These are phyloP conservation scores for Hansenula anomala DNA, from an alignment of 1,139 yeast genomes.

Conservation along the genomic window DNA sequence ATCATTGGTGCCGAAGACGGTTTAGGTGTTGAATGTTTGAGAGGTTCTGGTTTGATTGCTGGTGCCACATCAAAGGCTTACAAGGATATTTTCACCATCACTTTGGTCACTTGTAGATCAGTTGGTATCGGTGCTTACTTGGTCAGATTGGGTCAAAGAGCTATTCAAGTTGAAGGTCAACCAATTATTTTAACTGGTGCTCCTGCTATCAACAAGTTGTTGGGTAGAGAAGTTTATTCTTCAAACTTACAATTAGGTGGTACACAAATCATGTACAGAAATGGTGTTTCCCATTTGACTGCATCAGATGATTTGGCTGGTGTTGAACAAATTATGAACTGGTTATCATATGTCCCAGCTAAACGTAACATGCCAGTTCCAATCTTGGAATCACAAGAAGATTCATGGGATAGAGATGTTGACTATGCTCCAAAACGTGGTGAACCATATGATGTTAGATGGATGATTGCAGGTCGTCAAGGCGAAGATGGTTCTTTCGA, in stretches of 20 bases:
- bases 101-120: conserved; percentile 95
- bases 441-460: conserved; percentile 86
- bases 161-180: conserved; percentile 97
- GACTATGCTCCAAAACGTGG: conserved; percentile 71
- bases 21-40: conserved; percentile 95
- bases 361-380: conserved; percentile 90
- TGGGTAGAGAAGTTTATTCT: conserved; percentile 95
- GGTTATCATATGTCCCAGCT: conserved; percentile 96
- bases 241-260: conserved; percentile 98
- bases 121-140: conserved; percentile 99
- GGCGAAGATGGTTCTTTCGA: conserved; percentile 66
- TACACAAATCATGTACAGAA: conserved; percentile 96
- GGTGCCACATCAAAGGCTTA: conserved; percentile 98
- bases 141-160: conserved; percentile 97
- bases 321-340: conserved; percentile 87
- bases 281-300: conserved; percentile 96
- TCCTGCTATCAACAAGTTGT: conserved; percentile 92
- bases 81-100: conserved; percentile 93
- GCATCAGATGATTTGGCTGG: conserved; percentile 96
- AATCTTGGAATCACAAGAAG: conserved; percentile 66
- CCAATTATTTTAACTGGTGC: conserved; percentile 99
- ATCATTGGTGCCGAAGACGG: conserved; percentile 95
- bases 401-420: conserved; percentile 90
- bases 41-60: conserved; percentile 97
- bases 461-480: conserved; percentile 87